Evolutionary conservation across 768 basidiomycete species (phyloP).

Genomic region (Steccherinum ochraceum): DNA sequence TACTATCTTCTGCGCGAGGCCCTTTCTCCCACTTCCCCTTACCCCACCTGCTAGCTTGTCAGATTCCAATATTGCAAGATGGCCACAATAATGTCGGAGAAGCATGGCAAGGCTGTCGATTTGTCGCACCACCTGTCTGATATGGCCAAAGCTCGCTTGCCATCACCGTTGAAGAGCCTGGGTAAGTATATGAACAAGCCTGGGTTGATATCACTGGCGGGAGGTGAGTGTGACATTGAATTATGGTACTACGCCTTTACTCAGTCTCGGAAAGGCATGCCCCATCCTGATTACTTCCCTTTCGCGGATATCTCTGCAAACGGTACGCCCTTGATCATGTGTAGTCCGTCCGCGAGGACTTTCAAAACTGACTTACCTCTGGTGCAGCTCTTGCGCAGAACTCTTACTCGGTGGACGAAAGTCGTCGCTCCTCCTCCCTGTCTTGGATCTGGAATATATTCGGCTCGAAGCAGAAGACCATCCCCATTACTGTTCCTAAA

Average conservation of each 20-base stretch:
- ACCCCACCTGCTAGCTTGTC: constrained; percentile 2
- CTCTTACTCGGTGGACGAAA: constrained; percentile 36
- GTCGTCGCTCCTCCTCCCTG: constrained; percentile 25
- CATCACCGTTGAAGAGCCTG: constrained; percentile 61
- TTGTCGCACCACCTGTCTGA: constrained; percentile 68
- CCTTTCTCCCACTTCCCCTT: background rate
- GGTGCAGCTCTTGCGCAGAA: constrained; percentile 38
- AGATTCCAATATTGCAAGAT: constrained; percentile 2
- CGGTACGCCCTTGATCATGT: constrained; percentile 20
- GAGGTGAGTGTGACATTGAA: constrained; percentile 47
- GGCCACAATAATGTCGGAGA: constrained; percentile 25
- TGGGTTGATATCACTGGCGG: constrained; percentile 58
- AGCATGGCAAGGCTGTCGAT: constrained; percentile 47
- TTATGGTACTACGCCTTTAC: too few species aligned
- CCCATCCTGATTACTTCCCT: constrained; percentile 64
- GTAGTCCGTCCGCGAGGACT: background rate
- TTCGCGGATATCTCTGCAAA: constrained; percentile 56
- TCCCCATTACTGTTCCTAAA: constrained; percentile 49
- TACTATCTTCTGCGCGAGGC: background rate
- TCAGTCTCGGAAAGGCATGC: constrained; percentile 39
- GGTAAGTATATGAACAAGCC: constrained; percentile 51
- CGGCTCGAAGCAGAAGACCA: constrained; percentile 33
- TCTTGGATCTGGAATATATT: constrained; percentile 60
- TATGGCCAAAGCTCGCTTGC: constrained; percentile 38
- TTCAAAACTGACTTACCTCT: background rate